Conservation (phyloP, 345 rosid species). For the Streptanthus diversifolius region DNA sequence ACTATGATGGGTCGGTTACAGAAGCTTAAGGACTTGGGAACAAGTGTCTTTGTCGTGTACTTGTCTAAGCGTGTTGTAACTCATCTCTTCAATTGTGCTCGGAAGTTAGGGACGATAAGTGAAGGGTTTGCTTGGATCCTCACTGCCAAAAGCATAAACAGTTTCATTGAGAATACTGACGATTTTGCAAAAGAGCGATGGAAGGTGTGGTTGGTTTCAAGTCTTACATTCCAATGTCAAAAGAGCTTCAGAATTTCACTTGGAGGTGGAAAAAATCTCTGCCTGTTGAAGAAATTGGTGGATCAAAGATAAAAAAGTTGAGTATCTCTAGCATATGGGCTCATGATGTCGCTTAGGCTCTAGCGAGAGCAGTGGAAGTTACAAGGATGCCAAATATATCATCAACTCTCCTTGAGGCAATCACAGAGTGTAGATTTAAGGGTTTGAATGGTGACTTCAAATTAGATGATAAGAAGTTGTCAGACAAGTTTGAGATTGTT, state of each 20-base stretch:
- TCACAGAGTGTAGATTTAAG: conserved; percentile 16
- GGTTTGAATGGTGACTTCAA: conserved; percentile 38
- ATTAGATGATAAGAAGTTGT: conserved; percentile 12
- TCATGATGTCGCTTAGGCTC: conserved; percentile 34
- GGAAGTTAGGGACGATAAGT: conserved; percentile 27
- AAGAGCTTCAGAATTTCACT: conserved; percentile 35
- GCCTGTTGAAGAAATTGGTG: not conserved
- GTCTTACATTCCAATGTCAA: conserved; percentile 32
- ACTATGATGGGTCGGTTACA: conserved; percentile 1
- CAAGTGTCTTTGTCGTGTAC: conserved; percentile 26
- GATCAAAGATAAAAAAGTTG: not conserved
- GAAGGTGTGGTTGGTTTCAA: conserved; percentile 45
- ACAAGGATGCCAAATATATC: conserved; percentile 1
- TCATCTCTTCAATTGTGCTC: conserved; percentile 27
- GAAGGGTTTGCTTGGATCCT: conserved; percentile 45
- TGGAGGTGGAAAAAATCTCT: conserved; percentile 27
- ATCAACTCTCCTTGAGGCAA: conserved; percentile 24
- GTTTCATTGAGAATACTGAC: not conserved
- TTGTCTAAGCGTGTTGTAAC: conserved; percentile 21
- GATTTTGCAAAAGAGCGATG: conserved; percentile 23
- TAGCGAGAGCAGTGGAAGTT: conserved; percentile 32
- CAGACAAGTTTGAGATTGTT: conserved; percentile 35
- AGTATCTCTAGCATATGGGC: conserved; percentile 31
- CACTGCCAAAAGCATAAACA: conserved; percentile 18
- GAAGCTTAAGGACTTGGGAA: conserved; percentile 10